Base-by-base conservation (phyloP, 2,329 filamentous ascomycete genomes). In the Alternaria longipes region DNA sequence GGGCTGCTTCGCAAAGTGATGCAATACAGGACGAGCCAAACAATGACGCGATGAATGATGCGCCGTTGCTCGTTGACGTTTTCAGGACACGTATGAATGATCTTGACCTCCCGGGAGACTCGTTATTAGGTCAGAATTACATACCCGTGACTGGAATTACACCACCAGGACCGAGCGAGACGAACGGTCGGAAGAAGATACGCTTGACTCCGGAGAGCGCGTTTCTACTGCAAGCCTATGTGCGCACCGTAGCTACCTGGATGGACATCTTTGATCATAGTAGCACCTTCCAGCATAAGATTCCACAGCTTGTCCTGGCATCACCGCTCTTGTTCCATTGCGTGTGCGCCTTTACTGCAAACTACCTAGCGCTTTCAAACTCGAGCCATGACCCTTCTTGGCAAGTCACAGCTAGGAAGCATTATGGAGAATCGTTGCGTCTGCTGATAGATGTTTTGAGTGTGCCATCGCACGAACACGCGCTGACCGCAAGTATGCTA, bases 271-370 rank as follows among this genome's bases (percentile, higher is more conserved):
- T 78, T 56, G 75, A 77, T 38, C 70, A 73, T 41, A 55, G 40
- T 6, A 66, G 47, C 36, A 75, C 74, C 5, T 78, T 78, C 47
- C 74, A 78, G 51, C 65, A 75, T 18, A 64, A 54, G 16, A 63
- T 78, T 5, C 70, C 72, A 3, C 72, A 68, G 16, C 64, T 74
- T 5, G 71, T 66, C 5, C 68, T 76, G 3, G 62, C 54, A 11
- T 78, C 74, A 14, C 69, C 73, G 11, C 68, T 79, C 4, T 59
- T 79, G 1, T 74, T 78, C 53, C 74, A 76, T 40, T 70, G 70
- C 45, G 67, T 78, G 14, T 78, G 74, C 53, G 76, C 76, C 5
- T 75, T 77, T 51, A 72, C 76, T 5, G 76, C 76, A 7, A 77
- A 76, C 36, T 67, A 78, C 46, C 68, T 79, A 8, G 69, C 74